Evolutionary conservation across 345 rosid species (phyloP).

Genomic region (Populus pruinosa): DNA sequence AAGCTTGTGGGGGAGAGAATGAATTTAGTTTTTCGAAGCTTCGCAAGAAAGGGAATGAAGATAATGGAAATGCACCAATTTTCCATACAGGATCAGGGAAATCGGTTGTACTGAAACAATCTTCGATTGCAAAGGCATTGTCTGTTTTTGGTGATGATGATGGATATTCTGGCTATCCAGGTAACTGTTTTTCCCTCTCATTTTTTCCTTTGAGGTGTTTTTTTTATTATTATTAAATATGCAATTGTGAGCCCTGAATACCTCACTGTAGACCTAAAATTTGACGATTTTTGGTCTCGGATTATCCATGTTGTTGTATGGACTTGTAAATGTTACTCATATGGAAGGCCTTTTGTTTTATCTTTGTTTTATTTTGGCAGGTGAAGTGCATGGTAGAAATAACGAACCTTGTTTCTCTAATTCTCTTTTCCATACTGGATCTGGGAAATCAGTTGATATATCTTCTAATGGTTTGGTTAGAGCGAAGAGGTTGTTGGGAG

Average conservation of each 20-base stretch:
- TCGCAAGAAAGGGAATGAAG: conserved; percentile 23
- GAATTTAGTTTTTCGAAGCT: conserved; percentile 37
- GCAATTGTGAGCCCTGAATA: too few relatives aligned
- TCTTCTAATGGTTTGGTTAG: conserved; percentile 65
- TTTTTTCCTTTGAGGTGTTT: too few relatives aligned
- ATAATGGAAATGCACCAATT: conserved; percentile 36
- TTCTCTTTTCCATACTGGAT: conserved; percentile 70
- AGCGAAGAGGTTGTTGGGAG: conserved; percentile 69
- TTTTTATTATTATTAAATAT: too few relatives aligned
- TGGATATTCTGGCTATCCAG: too few relatives aligned
- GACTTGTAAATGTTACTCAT: too few relatives aligned
- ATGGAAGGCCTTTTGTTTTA: too few relatives aligned
- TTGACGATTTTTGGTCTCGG: too few relatives aligned
- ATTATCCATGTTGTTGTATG: too few relatives aligned
- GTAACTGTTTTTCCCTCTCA: too few relatives aligned
- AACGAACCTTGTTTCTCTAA: conserved; percentile 28
- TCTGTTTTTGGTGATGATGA: conserved; percentile 46
- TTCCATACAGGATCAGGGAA: conserved; percentile 67
- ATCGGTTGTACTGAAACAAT: conserved; percentile 48
- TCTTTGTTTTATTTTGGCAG: too few relatives aligned
- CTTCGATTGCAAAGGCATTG: conserved; percentile 61
- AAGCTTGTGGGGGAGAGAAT: conserved; percentile 17
- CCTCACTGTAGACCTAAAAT: too few relatives aligned
- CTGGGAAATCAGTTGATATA: conserved; percentile 60
- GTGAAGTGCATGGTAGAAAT: conserved; percentile 11